Conservation (phyloP, 176 grass and related monocot species). For the Eragrostis curvula region DNA sequence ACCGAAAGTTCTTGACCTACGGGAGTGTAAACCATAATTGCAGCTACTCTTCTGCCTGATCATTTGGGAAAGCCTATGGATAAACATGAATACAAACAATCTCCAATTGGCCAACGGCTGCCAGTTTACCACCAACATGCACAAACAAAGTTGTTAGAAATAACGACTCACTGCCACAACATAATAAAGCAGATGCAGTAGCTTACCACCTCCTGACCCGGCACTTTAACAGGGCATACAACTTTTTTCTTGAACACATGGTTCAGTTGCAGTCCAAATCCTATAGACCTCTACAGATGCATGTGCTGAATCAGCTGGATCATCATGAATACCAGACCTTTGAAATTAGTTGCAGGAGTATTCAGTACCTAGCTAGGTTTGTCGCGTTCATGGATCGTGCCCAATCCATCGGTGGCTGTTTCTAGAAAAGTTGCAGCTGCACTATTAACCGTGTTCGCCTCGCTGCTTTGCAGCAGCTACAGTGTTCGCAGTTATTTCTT, state of each 20-base stretch:
- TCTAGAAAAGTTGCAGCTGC: constrained; percentile 14
- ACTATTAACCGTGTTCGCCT: no score
- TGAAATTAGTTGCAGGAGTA: not conserved
- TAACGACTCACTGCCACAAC: not conserved
- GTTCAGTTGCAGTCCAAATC: not conserved
- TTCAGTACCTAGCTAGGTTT: not conserved
- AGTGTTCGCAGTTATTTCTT: no score
- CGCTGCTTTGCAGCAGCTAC: no score
- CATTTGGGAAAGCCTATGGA: no score
- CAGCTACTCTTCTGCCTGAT: no score
- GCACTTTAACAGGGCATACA: not conserved
- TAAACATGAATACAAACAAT: no score
- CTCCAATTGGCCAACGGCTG: no score
- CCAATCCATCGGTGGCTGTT: not conserved
- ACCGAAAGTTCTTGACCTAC: no score
- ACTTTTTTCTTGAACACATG: not conserved
- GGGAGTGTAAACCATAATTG: no score
- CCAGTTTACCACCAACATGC: not conserved
- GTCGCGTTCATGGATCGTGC: constrained; percentile 1
- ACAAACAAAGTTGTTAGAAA: not conserved
- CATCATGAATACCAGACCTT: not conserved
- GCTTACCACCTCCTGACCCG: not conserved
- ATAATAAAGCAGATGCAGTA: not conserved
- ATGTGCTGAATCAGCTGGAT: constrained; percentile 2
- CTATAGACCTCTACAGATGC: not conserved